phyloP scores from a whole-genome alignment of 371 early-diverging fungal genomes.

The Rozella allomycis region DNA sequence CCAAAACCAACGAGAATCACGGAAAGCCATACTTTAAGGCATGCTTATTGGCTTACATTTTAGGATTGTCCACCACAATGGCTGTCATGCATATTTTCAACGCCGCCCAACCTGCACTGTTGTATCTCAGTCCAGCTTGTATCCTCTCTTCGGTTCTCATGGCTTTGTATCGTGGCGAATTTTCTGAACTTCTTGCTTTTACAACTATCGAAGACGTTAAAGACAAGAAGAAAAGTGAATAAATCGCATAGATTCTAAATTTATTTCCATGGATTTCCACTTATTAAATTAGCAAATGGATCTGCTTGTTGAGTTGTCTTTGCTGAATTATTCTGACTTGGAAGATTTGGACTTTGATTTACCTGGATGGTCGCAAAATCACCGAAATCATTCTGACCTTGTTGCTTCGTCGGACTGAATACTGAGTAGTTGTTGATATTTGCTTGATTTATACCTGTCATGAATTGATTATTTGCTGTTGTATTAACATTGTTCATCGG shows the following conservation, averaged over 20 bases:
- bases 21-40: conserved; percentile 68
- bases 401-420: too few relatives aligned
- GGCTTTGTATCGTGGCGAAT: conserved; percentile 56
- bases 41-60: conserved; percentile 52
- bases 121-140: conserved; percentile 90
- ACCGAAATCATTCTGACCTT: too few relatives aligned
- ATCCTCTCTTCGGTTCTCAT: conserved; percentile 59
- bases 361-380: too few relatives aligned
- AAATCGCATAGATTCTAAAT: neutral
- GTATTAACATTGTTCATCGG: too few relatives aligned
- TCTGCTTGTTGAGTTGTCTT: too few relatives aligned
- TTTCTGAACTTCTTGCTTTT: conserved; percentile 55
- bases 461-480: too few relatives aligned
- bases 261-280: too few relatives aligned
- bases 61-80: conserved; percentile 71
- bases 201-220: conserved; percentile 6
- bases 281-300: too few relatives aligned
- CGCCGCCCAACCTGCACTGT: conserved; percentile 85
- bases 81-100: conserved; percentile 85
- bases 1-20: conserved; percentile 17
- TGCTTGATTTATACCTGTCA: too few relatives aligned
- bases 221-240: neutral
- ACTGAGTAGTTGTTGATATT: too few relatives aligned
- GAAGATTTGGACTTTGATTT: too few relatives aligned
- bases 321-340: too few relatives aligned